Base-by-base conservation (phyloP, 2,329 filamentous ascomycete species). In the Nemania sp. region DNA sequence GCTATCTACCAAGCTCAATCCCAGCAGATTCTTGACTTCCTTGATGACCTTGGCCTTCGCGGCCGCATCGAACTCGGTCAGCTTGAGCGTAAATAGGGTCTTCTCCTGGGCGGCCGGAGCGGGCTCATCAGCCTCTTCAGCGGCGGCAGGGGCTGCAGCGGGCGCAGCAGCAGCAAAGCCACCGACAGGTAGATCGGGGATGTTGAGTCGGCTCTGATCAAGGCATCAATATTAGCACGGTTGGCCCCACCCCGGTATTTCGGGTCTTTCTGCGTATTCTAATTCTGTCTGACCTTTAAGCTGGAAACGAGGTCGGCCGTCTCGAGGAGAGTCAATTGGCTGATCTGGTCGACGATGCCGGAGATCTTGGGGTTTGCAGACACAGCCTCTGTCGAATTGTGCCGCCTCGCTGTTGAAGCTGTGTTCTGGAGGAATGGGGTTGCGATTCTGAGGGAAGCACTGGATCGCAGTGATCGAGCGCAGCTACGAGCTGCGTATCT, bases 21-120 rank as follows among this genome's bases (percentile, higher is more conserved):
- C 96, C 69, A 99, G 86, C 89, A 99, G 87, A 78, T 89, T 90
- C 90, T 99, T 99, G 85, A 99, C 88, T 86, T 99, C 96, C 89
- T 99, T 99, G 88, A 99, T 99, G 77, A 99, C 87, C 92, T 99
- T 99, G 77, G 97, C 94, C 87, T 99, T 99, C 73, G 95, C 85
- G 58, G 84, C 87, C 29, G 94, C 87, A 61, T 99, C 97, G 80
- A 98, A 97, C 41, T 91, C 92, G 82, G 93, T 88, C 71, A 99
- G 90, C 86, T 98, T 98, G 73, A 99, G 83, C 81, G 92, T 97
- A 88, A 99, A 99, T 70, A 99, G 88, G 3, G 95, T 95, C 90
- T 91, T 98, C 89, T 98, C 97, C 82, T 96, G 93, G 74, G 94
- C 91, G 45, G 91, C 92, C 2, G 93, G 93, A 41, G 95, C 94